phyloP scores from a whole-genome alignment of 768 basidiomycete genomes.

The Boletus subparvulus region DNA sequence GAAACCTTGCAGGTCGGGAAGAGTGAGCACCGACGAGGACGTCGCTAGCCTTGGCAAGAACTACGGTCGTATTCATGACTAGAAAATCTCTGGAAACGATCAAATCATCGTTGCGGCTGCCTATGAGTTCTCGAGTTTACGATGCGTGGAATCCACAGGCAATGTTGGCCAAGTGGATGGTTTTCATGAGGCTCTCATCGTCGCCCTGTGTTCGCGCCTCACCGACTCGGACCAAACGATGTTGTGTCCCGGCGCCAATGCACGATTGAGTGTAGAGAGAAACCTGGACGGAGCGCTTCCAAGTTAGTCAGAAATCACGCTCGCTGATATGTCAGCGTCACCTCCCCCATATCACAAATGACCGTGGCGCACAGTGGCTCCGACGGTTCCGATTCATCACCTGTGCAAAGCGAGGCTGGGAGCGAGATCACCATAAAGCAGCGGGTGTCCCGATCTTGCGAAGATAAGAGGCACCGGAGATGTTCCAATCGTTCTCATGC shows the following conservation, averaged over 20 bases:
- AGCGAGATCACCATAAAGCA: not conserved
- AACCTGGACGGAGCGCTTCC: slow-evolving; percentile 35
- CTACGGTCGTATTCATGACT: slow-evolving; percentile 63
- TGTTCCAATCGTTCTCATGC: not conserved
- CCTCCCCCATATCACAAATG: slow-evolving; percentile 61
- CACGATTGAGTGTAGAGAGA: slow-evolving; percentile 50
- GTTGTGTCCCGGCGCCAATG: not conserved
- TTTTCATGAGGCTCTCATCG: slow-evolving; percentile 53
- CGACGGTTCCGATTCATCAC: slow-evolving; percentile 17
- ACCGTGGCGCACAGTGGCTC: slow-evolving; percentile 39
- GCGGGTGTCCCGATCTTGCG: not conserved
- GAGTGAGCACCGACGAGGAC: slow-evolving; percentile 70
- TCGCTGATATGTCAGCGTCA: slow-evolving; percentile 12
- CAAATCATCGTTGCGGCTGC: not conserved
- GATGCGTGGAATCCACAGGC: slow-evolving; percentile 72
- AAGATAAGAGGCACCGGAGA: not conserved
- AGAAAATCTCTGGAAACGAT: slow-evolving; percentile 52
- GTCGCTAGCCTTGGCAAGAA: slow-evolving; percentile 52
- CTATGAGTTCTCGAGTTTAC: slow-evolving; percentile 25
- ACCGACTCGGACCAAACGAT: not conserved
- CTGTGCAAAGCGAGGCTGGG: not conserved
- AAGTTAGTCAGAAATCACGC: slow-evolving; percentile 2
- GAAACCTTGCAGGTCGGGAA: slow-evolving; percentile 61
- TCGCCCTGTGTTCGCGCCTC: slow-evolving; percentile 38
- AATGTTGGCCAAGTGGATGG: slow-evolving; percentile 59